These are phyloP conservation scores for Pisolithus albus DNA, from an alignment of 768 basidiomycete genomes.

Conservation along the genomic window DNA sequence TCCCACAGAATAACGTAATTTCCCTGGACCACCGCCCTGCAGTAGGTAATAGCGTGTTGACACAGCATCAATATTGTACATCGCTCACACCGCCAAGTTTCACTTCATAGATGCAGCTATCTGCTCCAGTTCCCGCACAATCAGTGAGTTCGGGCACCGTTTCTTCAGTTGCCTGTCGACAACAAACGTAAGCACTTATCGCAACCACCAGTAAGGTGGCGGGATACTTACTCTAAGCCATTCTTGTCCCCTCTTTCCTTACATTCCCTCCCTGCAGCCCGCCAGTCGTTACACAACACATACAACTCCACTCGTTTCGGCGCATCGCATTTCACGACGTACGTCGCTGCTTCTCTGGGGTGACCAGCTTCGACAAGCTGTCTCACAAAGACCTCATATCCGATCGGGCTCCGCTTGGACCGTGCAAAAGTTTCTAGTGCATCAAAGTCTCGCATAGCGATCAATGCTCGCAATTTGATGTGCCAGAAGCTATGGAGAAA, in stretches of 20 bases:
- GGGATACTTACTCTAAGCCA: conserved; percentile 67
- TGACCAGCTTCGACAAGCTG: conserved; percentile 72
- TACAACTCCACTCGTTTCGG: conserved; percentile 81
- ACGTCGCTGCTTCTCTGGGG: conserved; percentile 66
- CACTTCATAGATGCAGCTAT: conserved; percentile 62
- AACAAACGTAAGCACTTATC: conserved; percentile 2
- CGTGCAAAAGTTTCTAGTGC: conserved; percentile 79
- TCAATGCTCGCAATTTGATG: conserved; percentile 79
- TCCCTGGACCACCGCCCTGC: too few species aligned
- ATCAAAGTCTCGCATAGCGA: conserved; percentile 77
- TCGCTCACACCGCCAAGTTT: conserved; percentile 4
- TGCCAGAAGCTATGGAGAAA: conserved; percentile 75
- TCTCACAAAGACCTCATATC: conserved; percentile 86
- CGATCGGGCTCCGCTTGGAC: conserved; percentile 87
- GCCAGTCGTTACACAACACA: conserved; percentile 87
- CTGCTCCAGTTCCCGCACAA: conserved; percentile 70
- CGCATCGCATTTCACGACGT: conserved; percentile 79
- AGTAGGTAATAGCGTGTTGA: too few species aligned
- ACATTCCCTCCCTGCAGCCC: conserved; percentile 79
- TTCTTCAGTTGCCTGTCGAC: conserved; percentile 56
- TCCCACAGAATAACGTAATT: too few species aligned
- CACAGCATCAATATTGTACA: too few species aligned
- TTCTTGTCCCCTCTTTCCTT: conserved; percentile 84
- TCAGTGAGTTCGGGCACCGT: conserved; percentile 74
- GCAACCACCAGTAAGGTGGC: conserved; percentile 1